Base-by-base conservation (phyloP, 2,329 filamentous ascomycete species). In the Calonectria leucothoes region DNA sequence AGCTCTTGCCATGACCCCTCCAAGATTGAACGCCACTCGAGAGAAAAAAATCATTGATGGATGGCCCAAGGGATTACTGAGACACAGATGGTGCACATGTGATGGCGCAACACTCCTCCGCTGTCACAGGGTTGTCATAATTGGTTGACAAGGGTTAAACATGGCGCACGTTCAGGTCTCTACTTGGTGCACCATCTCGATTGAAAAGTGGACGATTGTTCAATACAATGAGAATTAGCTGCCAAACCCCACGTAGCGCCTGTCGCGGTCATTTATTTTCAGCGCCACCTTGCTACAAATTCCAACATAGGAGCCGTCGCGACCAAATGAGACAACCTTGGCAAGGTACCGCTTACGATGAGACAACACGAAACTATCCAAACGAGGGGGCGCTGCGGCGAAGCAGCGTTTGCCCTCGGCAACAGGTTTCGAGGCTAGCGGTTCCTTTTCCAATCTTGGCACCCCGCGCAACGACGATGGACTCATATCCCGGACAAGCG, bases 371-470 rank as follows among this genome's bases (percentile, higher is more conserved):
- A 42, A 63, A 23, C 51, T 57, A 33, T 52, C 65, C 52, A 35
- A 57, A 57, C 52, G 37, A 57, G 59, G 65, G 64, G 42, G 55
- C 25, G 48, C 39, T 57, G 57, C 57, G 37, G 70, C 49, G 45
- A 27, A 23, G 48, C 55, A 42, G 55, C 25, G 29, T 68, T 52
- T 48, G 52, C 31, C 52, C 42, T 64, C 35, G 35, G 70, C 31
- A 68, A 57, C 27, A 15, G 55, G 63, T 42, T 42, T 31, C 37
- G 48, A 48, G 29, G 35, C 25, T 33, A 29, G 42, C 45, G 37
- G 31, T 67, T 37, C 57, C n/a, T 39, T 57, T 48, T 23, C 55
- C 48, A 67, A 63, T 23, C 39, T 39, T 29, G 59, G 49, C 29
- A 27, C 29, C 37, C 23, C 45, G 29, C 57, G 39, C 48, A 23